These are phyloP conservation scores for Pseudogymnoascus sp. DNA, from an alignment of 2,329 filamentous ascomycete species.

Conservation along the genomic window DNA sequence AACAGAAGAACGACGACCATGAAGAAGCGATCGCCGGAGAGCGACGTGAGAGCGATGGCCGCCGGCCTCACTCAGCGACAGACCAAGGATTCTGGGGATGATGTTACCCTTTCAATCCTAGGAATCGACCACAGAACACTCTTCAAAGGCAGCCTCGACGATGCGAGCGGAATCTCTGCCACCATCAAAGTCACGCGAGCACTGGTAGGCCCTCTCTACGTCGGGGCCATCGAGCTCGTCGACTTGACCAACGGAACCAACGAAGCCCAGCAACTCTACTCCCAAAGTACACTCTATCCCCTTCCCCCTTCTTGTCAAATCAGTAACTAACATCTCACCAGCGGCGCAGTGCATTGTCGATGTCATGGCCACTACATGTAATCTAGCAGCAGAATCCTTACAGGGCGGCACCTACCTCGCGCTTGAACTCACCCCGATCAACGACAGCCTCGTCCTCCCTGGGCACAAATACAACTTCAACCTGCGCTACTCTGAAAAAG, in stretches of 20 bases:
- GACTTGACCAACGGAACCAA: no score
- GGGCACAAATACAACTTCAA: background rate
- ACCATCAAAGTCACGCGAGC: background rate
- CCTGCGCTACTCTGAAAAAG: background rate
- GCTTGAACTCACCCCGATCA: background rate
- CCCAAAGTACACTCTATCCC: background rate
- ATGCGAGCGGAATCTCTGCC: background rate
- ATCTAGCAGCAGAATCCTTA: background rate
- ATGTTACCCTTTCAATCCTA: background rate
- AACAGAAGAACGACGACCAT: background rate
- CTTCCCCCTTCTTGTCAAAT: background rate
- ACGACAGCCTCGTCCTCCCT: background rate
- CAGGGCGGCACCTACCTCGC: background rate
- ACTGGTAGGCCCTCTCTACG: background rate
- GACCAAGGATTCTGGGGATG: no score
- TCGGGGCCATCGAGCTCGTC: background rate
- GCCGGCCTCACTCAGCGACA: background rate
- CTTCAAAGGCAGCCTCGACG: background rate
- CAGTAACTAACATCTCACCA: background rate
- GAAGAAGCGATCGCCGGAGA: background rate
- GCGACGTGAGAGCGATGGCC: background rate
- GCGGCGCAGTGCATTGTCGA: background rate
- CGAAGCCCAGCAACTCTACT: background rate
- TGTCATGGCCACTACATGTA: background rate
- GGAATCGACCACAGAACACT: background rate